phyloP scores from a whole-genome alignment of 768 basidiomycete genomes.

The Amylocystis lapponica region DNA sequence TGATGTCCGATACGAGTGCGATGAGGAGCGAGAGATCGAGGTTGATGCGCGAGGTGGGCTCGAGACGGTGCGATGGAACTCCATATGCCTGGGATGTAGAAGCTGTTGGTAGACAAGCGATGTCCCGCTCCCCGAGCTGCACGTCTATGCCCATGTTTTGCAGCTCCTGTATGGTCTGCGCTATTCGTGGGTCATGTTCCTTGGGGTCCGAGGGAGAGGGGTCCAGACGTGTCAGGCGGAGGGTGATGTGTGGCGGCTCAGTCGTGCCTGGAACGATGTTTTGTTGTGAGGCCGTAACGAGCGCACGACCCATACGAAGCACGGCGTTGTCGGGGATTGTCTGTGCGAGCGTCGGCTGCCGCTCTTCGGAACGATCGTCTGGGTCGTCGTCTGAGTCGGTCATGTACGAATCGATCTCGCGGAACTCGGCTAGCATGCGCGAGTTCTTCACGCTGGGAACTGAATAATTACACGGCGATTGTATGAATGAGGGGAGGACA shows the following conservation, averaged over 20 bases:
- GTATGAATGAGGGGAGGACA: constrained; percentile 11
- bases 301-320: constrained; percentile 60
- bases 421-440: constrained; percentile 72
- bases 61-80: constrained; percentile 17
- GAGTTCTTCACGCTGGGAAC: constrained; percentile 63
- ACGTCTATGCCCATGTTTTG: constrained; percentile 60
- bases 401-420: constrained; percentile 78
- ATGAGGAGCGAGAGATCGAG: constrained; percentile 83
- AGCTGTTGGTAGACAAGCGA: no score
- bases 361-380: background rate
- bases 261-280: constrained; percentile 40
- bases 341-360: constrained; percentile 38
- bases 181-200: constrained; percentile 50
- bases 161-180: constrained; percentile 49
- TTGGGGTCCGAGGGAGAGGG: constrained; percentile 28
- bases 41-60: constrained; percentile 60
- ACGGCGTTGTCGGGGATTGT: constrained; percentile 67
- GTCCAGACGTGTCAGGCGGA: constrained; percentile 69
- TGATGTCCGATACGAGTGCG: constrained; percentile 36
- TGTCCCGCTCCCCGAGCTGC: constrained; percentile 54
- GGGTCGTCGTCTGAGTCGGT: constrained; percentile 51
- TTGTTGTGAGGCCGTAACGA: constrained; percentile 56
- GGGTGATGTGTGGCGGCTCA: constrained; percentile 39
- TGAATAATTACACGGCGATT: background rate
- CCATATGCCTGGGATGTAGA: constrained; percentile 10